Percentiles rank a stretch among this genome's conserved stretches.
phyloP scores from a whole-genome alignment of 768 basidiomycete genomes.

The Amanita pseudoporphyria region DNA sequence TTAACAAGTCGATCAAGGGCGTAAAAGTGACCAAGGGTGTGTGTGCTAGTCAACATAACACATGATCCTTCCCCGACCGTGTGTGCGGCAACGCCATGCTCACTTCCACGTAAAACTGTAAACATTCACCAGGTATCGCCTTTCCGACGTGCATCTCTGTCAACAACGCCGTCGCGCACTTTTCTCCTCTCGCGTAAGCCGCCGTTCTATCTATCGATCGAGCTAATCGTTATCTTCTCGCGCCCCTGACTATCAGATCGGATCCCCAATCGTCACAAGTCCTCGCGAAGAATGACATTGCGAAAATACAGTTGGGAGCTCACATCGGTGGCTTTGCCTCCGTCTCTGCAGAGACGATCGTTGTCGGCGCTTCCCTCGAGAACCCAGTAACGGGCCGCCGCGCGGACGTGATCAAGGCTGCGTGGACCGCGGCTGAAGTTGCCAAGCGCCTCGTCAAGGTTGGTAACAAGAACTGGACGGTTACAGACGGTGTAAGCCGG shows the following conservation, averaged over 20 bases:
- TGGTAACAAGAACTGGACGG: constrained; percentile 91
- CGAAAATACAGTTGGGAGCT: constrained; percentile 93
- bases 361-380: constrained; percentile 69
- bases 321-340: constrained; percentile 98
- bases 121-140: constrained; percentile 65
- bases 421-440: constrained; percentile 86
- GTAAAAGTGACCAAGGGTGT: constrained; percentile 81
- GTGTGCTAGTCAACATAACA: constrained; percentile 15
- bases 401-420: constrained; percentile 90
- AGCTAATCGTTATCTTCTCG: constrained; percentile 8
- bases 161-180: constrained; percentile 93
- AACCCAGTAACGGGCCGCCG: constrained; percentile 75
- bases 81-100: neutral
- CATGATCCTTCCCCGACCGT: neutral
- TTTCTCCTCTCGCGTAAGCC: constrained; percentile 88
- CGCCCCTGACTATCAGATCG: constrained; percentile 37
- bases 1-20: constrained; percentile 86
- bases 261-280: constrained; percentile 60
- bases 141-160: constrained; percentile 93
- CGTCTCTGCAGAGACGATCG: constrained; percentile 87
- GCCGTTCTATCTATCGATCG: constrained; percentile 15
- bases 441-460: constrained; percentile 88
- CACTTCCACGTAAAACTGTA: constrained; percentile 3
- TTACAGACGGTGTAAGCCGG: constrained; percentile 79
- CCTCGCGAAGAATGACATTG: constrained; percentile 81